Percentiles rank a stretch among this genome's conserved stretches.
These are phyloP conservation scores for Aspergillus latus DNA, from an alignment of 2,329 filamentous ascomycete genomes.

Conservation along the genomic window DNA sequence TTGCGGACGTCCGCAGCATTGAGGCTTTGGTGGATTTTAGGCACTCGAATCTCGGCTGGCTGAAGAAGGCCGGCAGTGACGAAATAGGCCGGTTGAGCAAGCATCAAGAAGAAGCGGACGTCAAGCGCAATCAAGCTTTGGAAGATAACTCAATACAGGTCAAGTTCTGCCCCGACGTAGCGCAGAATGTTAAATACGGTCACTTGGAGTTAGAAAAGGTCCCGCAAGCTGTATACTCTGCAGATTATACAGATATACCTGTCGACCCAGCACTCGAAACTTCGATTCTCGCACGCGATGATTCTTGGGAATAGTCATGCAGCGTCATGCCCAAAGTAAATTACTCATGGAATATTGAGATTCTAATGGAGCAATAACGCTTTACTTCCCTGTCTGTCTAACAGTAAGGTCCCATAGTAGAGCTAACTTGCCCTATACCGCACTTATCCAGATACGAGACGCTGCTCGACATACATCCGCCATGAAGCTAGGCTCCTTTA, in stretches of 20 bases:
- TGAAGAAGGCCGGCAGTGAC: slow-evolving; percentile 60
- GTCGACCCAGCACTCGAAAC: slow-evolving; percentile 45
- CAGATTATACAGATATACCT: slow-evolving; percentile 35
- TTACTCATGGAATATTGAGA: neutral
- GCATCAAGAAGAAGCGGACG: slow-evolving; percentile 56
- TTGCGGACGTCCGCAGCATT: slow-evolving; percentile 87
- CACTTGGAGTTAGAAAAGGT: slow-evolving; percentile 40
- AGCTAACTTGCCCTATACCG: neutral
- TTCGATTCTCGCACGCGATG: slow-evolving; percentile 18
- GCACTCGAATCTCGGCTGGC: slow-evolving; percentile 81
- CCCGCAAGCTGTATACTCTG: slow-evolving; percentile 9
- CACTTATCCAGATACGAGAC: neutral
- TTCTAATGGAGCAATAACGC: neutral
- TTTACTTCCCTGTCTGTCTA: neutral
- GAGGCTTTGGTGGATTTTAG: slow-evolving; percentile 90
- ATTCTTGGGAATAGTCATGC: neutral
- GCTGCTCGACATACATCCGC: neutral
- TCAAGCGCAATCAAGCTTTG: slow-evolving; percentile 49
- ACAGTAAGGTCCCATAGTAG: neutral
- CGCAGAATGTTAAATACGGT: neutral
- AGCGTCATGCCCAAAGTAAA: neutral
- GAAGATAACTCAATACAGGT: slow-evolving; percentile 48
- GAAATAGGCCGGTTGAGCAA: slow-evolving; percentile 49
- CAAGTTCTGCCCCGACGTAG: slow-evolving; percentile 12
- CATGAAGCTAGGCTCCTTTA: slow-evolving; percentile 38